phyloP scores from a whole-genome alignment of 495 filamentous ascomycete genomes.

The Neurospora sublineolata region DNA sequence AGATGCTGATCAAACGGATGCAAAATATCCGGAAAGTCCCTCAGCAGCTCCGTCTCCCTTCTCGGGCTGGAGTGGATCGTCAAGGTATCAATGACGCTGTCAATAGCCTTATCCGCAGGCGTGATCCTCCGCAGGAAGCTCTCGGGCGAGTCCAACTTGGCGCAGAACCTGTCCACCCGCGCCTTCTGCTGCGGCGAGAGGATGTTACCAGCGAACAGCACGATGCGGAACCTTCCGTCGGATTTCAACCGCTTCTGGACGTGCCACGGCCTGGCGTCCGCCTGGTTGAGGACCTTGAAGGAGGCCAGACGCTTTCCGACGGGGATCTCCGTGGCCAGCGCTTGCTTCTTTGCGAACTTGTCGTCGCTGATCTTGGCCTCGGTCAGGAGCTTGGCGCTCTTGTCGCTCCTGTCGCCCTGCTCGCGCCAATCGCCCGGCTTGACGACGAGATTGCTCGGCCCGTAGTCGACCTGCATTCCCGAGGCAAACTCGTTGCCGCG shows the following conservation, averaged over 20 bases:
- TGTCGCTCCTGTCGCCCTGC: conserved; percentile 40
- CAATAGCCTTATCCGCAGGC: conserved; percentile 24
- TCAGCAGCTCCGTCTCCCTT: conserved; percentile 38
- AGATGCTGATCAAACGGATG: conserved; percentile 44
- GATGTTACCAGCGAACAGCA: conserved; percentile 56
- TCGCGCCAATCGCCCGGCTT: conserved; percentile 12
- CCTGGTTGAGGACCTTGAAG: conserved; percentile 48
- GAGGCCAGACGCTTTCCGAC: conserved; percentile 46
- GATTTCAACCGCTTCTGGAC: conserved; percentile 32
- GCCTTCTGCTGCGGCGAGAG: conserved; percentile 26
- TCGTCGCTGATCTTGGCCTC: conserved; percentile 4
- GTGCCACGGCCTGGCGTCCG: conserved; percentile 48
- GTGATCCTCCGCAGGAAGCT: conserved; percentile 35
- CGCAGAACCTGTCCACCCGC: conserved; percentile 36
- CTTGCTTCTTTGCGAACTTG: conserved; percentile 15
- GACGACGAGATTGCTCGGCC: conserved; percentile 17
- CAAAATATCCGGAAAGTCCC: conserved; percentile 45
- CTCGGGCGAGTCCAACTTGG: conserved; percentile 20
- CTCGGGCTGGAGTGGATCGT: conserved; percentile 45
- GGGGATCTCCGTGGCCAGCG: conserved; percentile 8
- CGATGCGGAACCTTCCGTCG: conserved; percentile 54
- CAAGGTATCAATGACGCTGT: conserved; percentile 45
- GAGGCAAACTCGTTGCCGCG: conserved; percentile 27
- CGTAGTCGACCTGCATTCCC: conserved; percentile 26
- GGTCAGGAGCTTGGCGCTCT: neutral